Percentiles rank a stretch among this genome's conserved stretches.
Evolutionary conservation across 2,329 filamentous ascomycete genomes (phyloP).

Genomic region (Clarireedia paspali): DNA sequence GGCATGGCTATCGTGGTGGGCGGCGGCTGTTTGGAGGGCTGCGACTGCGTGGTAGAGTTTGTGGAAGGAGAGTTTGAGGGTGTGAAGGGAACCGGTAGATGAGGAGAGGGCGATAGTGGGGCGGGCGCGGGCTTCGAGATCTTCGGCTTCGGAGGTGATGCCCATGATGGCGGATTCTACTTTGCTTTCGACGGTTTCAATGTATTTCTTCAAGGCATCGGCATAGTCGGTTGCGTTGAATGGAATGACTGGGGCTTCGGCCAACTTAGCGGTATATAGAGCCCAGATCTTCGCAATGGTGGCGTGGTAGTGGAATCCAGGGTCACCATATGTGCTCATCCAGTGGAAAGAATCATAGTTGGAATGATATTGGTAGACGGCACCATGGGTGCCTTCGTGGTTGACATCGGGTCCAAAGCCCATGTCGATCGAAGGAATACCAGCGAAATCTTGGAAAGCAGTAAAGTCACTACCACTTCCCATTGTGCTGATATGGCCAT

Average conservation of each 20-base stretch:
- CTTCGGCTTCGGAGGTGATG: conserved; percentile 19
- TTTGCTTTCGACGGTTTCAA: conserved; percentile 25
- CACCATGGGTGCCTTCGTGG: conserved; percentile 21
- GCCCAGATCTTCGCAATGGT: conserved; percentile 48
- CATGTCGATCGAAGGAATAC: conserved; percentile 47
- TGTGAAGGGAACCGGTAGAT: conserved; percentile 16
- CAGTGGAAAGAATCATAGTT: conserved; percentile 82
- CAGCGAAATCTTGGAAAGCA: conserved; percentile 52
- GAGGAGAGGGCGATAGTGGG: conserved; percentile 12
- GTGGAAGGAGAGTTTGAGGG: conserved; percentile 23
- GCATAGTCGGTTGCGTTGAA: conserved; percentile 42
- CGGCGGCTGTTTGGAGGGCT: conserved; percentile 18
- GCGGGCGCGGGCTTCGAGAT: conserved; percentile 24
- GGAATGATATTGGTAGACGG: conserved; percentile 70
- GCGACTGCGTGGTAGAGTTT: conserved; percentile 22
- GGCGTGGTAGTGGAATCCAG: conserved; percentile 51
- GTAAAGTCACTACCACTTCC: conserved; percentile 63
- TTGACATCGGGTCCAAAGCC: conserved; percentile 37
- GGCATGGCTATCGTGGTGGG: conserved; percentile 22
- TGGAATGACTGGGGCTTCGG: conserved; percentile 43
- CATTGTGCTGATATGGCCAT: conserved; percentile 46
- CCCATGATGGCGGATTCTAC: conserved; percentile 19
- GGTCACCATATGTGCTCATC: conserved; percentile 75
- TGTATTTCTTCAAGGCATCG: conserved; percentile 26
- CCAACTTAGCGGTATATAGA: conserved; percentile 40